Evolutionary conservation across 1,139 yeast species (phyloP).

Genomic region (Pichia sp.): DNA sequence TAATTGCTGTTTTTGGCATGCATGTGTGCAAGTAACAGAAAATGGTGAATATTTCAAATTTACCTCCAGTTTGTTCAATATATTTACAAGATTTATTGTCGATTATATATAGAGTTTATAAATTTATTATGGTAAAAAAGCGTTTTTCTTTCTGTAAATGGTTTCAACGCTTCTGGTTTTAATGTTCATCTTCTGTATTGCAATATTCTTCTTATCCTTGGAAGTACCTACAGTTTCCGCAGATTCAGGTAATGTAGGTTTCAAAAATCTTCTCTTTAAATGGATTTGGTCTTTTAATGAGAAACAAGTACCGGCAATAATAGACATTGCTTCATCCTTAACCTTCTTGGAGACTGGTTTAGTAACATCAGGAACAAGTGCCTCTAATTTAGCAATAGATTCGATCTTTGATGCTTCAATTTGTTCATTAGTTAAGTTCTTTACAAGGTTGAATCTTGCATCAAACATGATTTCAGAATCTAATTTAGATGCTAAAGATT

Average conservation of each 20-base stretch:
- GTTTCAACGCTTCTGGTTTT: conserved; percentile 38
- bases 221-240: conserved; percentile 24
- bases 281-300: conserved; percentile 35
- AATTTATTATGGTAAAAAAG: conserved; percentile 26
- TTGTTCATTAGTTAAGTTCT: conserved; percentile 35
- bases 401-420: conserved; percentile 26
- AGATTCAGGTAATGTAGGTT: conserved; percentile 35
- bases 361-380: conserved; percentile 21
- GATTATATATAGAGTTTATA: not conserved
- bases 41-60: too few relatives aligned
- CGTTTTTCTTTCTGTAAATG: conserved; percentile 33
- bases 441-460: conserved; percentile 33
- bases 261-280: conserved; percentile 37
- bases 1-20: too few relatives aligned
- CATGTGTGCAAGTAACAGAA: too few relatives aligned
- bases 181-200: conserved; percentile 46
- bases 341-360: conserved; percentile 30
- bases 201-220: conserved; percentile 31
- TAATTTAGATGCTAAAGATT: conserved; percentile 19
- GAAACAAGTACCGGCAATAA: conserved; percentile 36
- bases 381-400: conserved; percentile 28
- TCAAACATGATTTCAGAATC: conserved; percentile 35
- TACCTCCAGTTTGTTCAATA: too few relatives aligned
- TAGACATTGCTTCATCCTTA: conserved; percentile 29
- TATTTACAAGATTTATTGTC: conserved; percentile 1